These are phyloP conservation scores for Apocynum venetum DNA, from an alignment of 257 asterid genomes.

Conservation along the genomic window DNA sequence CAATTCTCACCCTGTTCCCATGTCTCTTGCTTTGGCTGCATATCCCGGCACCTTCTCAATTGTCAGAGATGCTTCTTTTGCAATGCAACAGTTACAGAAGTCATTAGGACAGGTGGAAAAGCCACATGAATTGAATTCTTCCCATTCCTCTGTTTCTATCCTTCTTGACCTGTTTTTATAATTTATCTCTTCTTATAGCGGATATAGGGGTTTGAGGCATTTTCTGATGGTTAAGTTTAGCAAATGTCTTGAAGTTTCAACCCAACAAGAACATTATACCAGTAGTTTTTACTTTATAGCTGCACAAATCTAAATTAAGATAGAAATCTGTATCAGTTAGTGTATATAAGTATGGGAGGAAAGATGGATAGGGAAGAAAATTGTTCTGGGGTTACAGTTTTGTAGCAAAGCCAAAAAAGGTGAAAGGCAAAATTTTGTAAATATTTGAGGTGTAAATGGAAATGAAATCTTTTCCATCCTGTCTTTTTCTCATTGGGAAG, in stretches of 20 bases:
- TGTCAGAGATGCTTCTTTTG: constrained; percentile 95
- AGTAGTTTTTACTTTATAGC: constrained; percentile 20
- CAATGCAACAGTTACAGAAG: constrained; percentile 62
- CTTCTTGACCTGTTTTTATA: background rate
- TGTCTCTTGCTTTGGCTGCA: constrained; percentile 79
- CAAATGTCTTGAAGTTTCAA: background rate
- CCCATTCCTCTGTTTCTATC: background rate
- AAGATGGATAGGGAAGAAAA: constrained; percentile 10
- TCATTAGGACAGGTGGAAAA: constrained; percentile 28
- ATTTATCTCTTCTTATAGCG: background rate
- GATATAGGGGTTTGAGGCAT: background rate
- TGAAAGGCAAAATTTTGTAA: constrained; percentile 52
- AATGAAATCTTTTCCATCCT: constrained; percentile 15
- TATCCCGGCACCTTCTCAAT: constrained; percentile 81
- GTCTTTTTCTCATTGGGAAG: background rate
- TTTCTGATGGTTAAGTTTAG: background rate
- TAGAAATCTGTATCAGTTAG: constrained; percentile 11
- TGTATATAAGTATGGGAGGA: constrained; percentile 30
- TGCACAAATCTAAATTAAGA: constrained; percentile 1
- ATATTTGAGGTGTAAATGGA: constrained; percentile 41
- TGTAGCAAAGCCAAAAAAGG: constrained; percentile 37
- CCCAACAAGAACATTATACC: background rate
- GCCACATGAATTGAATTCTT: constrained; percentile 15
- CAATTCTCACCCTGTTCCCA: constrained; percentile 73
- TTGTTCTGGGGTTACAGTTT: constrained; percentile 31